Base-by-base conservation (phyloP, 2,329 filamentous ascomycete genomes). In the Ophiostoma sp. region DNA sequence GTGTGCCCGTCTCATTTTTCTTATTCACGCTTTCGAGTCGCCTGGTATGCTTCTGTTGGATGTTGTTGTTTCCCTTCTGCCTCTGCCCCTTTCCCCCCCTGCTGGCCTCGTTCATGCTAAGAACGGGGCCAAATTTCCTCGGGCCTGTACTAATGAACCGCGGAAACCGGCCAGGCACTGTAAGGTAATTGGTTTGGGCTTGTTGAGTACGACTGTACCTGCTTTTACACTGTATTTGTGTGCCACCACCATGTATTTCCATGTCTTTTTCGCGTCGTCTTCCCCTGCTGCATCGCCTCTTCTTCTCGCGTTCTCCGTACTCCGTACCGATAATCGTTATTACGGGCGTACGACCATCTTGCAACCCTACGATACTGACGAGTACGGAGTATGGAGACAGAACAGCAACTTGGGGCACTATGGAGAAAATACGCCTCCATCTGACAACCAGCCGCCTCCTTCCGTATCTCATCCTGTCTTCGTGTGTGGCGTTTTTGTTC, bases 91-190 rank as follows among this genome's bases (percentile, higher is more conserved):
- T 39, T 64, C n/a, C 5, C 36, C 45, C 50, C 61, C 70, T 68
- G 61, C 9, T 33, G 19, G 48, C 15, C 22, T 48, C 31, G 33
- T 66, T 72, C 50, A 72, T 72, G 71, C 71, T 59, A 73, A 50
- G 48, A 66, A 72, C 61, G 63, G 71, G 71, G 36, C 19, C 61
- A 68, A 72, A 57, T 72, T 57, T 63, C n/a, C 31, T 22, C 45
- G 45, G 66, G 19, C 31, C 55, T 25, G 39, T 22, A 45, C 55
- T 25, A 55, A 64, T 69, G 64, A 64, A 64, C 71, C 57, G 15
- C 39, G 36, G 71, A 50, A n/a, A 55, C 50, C 25, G 59, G 25
- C 48, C 59, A 72, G 63, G 36, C 48, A 22, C 25, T 31, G 25
- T 15, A 31, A 36, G 61, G 25, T 25, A 42, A 42, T 42, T 36